A percentile compares a stretch with the other conserved stretches of the same genome.
phyloP scores from a whole-genome alignment of 441 rosid genomes.

The Gossypium laxum region DNA sequence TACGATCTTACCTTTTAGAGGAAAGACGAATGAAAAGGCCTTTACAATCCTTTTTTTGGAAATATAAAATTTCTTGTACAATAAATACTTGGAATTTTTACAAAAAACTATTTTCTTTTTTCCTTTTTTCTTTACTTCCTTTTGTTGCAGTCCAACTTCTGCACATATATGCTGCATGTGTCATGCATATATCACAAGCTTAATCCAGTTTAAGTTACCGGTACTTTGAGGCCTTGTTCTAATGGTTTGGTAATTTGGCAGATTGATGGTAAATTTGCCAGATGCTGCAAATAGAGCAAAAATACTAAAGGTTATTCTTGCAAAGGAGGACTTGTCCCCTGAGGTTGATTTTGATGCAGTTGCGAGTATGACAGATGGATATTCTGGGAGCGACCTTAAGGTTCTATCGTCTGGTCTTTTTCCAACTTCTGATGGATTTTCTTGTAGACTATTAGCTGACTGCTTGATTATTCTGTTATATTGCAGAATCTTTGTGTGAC shows the following conservation, averaged over 20 bases:
- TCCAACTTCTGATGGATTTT: neutral
- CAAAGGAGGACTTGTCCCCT: constrained; percentile 70
- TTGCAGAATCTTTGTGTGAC: constrained; percentile 64
- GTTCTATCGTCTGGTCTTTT: constrained; percentile 30
- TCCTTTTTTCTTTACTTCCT: neutral
- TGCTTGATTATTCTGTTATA: constrained; percentile 2
- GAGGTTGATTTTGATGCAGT: constrained; percentile 63
- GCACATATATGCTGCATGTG: neutral
- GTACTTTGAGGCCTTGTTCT: neutral
- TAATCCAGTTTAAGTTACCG: neutral
- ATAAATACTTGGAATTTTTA: neutral
- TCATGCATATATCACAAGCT: neutral
- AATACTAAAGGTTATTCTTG: constrained; percentile 68
- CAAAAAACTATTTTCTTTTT: neutral
- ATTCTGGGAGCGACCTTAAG: constrained; percentile 90
- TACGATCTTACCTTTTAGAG: neutral
- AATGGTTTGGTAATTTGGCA: constrained; percentile 18
- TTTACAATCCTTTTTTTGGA: neutral
- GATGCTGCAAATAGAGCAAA: constrained; percentile 80
- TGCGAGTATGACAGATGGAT: constrained; percentile 77
- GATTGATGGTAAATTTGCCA: constrained; percentile 84
- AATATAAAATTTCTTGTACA: neutral
- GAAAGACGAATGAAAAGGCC: neutral
- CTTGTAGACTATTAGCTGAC: neutral
- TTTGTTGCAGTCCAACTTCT: neutral